phyloP scores from a whole-genome alignment of 495 filamentous ascomycete genomes.

The Talaromyces thailandensis region DNA sequence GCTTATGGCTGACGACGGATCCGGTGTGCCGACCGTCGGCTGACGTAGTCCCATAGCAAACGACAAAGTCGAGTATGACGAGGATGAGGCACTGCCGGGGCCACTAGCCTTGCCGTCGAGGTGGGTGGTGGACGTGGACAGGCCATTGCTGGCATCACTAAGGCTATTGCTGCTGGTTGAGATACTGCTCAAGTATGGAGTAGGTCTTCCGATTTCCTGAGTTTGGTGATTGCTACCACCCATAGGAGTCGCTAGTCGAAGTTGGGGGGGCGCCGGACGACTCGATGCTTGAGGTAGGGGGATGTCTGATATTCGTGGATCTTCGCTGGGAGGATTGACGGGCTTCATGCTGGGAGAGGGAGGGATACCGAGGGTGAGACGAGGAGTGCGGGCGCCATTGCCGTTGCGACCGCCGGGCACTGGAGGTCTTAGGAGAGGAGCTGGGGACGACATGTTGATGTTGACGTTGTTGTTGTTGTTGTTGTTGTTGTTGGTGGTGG shows the following conservation, averaged over 20 bases:
- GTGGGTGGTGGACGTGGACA: conserved; percentile 56
- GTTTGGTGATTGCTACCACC: conserved; percentile 59
- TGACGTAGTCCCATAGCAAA: conserved; percentile 59
- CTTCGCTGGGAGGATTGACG: conserved; percentile 23
- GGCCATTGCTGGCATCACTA: conserved; percentile 19
- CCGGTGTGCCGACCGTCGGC: conserved; percentile 58
- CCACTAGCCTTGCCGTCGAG: conserved; percentile 66
- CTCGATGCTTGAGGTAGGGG: conserved; percentile 25
- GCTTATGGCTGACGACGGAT: conserved; percentile 80
- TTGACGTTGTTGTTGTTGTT: not conserved
- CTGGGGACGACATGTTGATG: conserved; percentile 59
- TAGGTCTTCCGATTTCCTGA: conserved; percentile 31
- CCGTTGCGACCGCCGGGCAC: conserved; percentile 63
- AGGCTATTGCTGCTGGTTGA: conserved; percentile 3
- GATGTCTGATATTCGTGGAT: conserved; percentile 25
- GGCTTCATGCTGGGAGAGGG: conserved; percentile 73
- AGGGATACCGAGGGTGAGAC: conserved; percentile 81
- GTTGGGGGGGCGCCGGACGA: conserved; percentile 55
- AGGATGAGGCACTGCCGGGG: conserved; percentile 74
- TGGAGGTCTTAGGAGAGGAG: conserved; percentile 74
- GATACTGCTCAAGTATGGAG: not conserved
- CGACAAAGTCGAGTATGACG: conserved; percentile 64
- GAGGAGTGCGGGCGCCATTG: conserved; percentile 56
- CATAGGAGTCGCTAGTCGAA: conserved; percentile 79
- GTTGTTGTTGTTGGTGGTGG: conserved; percentile 19